Evolutionary conservation across 2,329 filamentous ascomycete genomes (phyloP).

Genomic region (Aureobasidium leucospermi): DNA sequence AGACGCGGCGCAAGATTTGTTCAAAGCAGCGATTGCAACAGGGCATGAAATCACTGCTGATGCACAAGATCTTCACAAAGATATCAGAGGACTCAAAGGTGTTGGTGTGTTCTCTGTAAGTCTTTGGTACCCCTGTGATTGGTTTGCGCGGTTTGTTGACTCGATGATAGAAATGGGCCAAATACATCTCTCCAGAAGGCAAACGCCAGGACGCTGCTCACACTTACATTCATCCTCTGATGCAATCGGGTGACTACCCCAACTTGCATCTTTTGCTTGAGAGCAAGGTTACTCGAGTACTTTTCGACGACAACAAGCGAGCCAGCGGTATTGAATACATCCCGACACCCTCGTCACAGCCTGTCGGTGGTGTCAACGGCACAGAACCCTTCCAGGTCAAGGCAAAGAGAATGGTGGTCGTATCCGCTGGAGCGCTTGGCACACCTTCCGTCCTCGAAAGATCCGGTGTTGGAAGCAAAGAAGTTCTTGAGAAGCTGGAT

Average conservation of each 20-base stretch:
- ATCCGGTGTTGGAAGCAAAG: conserved; percentile 52
- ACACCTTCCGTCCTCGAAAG: conserved; percentile 53
- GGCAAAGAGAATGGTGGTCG: conserved; percentile 50
- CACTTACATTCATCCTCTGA: conserved; percentile 46
- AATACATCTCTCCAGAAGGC: conserved; percentile 46
- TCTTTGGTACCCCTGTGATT: not conserved
- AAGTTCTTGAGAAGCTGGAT: conserved; percentile 41
- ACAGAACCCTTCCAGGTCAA: conserved; percentile 28
- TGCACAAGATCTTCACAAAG: conserved; percentile 43
- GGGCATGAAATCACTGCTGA: conserved; percentile 49
- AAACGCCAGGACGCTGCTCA: conserved; percentile 53
- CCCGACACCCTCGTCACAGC: conserved; percentile 29
- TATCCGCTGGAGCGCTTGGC: conserved; percentile 44
- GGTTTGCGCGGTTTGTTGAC: not conserved
- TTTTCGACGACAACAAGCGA: conserved; percentile 31
- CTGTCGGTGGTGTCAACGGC: not conserved
- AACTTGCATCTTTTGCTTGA: conserved; percentile 55
- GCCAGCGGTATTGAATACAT: conserved; percentile 55
- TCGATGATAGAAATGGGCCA: conserved; percentile 34
- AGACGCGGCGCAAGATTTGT: conserved; percentile 41
- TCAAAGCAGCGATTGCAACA: conserved; percentile 40
- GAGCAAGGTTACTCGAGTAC: conserved; percentile 45
- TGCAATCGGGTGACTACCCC: conserved; percentile 43
- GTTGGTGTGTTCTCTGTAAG: conserved; percentile 1
- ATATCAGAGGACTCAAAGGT: not conserved